Base-by-base conservation (phyloP, 2,329 filamentous ascomycete genomes). In the Chrysoporthe deuterocubensis region DNA sequence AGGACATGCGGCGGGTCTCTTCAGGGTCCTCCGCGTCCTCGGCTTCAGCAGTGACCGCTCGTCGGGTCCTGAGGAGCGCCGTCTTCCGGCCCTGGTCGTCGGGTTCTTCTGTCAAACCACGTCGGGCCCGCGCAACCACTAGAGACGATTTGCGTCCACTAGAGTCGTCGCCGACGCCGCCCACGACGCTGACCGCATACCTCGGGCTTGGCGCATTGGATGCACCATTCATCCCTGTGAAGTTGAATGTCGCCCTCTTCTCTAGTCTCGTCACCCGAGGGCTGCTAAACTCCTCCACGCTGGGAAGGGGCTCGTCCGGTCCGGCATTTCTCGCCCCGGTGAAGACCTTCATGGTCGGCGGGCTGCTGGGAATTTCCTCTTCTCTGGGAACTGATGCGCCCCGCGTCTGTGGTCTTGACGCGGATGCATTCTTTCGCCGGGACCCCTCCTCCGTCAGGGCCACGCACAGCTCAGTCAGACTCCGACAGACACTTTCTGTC, bases 401-500 rank as follows among this genome's bases (percentile, higher is more conserved):
- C 3, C 72, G 66, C 21, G 68, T 62, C 11, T 70, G 66, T 44
- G 66, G 63, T 48, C 67, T 65, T 26, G 66, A 66, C 54, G 77
- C 71, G 8, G 73, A 67, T 6, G 70, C 66, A 34, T 68, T 70
- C 70, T 81, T 82, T 21, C 72, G 70, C 63, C 79, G 79, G 1
- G 76, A 75, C 3, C 76, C 76, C 52, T 88, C 87, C 71, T 92
- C 91, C 42, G 90, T 89, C 65, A 99, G 82, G 0, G 94, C 92
- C 66, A 99, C 87, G 76, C 93, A 97, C 7, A 99, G 84, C 78
- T 99, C 96, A 0, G 95, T 98, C 71, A 99, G 81, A 75, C 92
- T 96, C 65, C 95, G 91, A 77, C 96, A 98, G 76, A 99, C 89
- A 75, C 92, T 94, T 76, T 99, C 95, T 40, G 93, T 93, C 78